phyloP scores from a whole-genome alignment of 1,284 basidiomycete species.

The Trichosporon asahii region DNA sequence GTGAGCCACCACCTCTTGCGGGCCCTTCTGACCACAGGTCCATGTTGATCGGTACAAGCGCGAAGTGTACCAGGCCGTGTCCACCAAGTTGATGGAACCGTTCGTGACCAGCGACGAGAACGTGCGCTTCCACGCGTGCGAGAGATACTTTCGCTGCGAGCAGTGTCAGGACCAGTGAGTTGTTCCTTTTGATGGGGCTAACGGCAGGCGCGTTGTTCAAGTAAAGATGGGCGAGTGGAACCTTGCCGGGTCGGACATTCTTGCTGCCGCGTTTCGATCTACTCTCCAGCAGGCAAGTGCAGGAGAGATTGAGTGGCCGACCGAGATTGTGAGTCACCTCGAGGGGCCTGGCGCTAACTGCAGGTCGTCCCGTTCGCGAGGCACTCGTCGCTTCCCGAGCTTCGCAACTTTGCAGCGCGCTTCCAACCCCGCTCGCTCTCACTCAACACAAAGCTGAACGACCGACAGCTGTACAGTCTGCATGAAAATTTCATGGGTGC shows the following conservation, averaged over 20 bases:
- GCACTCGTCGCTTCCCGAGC: conserved; percentile 79
- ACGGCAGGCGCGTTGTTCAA: conserved; percentile 28
- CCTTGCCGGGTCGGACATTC: conserved; percentile 52
- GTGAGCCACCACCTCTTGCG: conserved; percentile 49
- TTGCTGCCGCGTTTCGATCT: conserved; percentile 25
- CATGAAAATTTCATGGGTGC: conserved; percentile 59
- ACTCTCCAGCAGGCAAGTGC: conserved; percentile 29
- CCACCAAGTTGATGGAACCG: conserved; percentile 62
- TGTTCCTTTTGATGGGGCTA: no score
- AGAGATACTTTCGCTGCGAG: conserved; percentile 70
- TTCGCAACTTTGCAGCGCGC: conserved; percentile 69
- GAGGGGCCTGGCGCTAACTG: not conserved
- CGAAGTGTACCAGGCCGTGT: conserved; percentile 60
- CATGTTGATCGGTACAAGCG: conserved; percentile 86
- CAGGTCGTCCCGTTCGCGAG: conserved; percentile 78
- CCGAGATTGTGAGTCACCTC: conserved; percentile 36
- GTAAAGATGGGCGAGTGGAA: conserved; percentile 56
- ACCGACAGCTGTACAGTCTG: conserved; percentile 39
- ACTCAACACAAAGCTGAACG: conserved; percentile 68
- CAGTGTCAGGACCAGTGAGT: conserved; percentile 24
- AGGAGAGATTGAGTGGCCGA: conserved; percentile 40
- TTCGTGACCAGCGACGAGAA: conserved; percentile 64
- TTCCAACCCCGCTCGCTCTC: conserved; percentile 71
- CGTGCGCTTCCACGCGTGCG: conserved; percentile 82
- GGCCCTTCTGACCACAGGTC: conserved; percentile 57